Base-by-base conservation (phyloP, 768 basidiomycete genomes). In the Mycena floridula region DNA sequence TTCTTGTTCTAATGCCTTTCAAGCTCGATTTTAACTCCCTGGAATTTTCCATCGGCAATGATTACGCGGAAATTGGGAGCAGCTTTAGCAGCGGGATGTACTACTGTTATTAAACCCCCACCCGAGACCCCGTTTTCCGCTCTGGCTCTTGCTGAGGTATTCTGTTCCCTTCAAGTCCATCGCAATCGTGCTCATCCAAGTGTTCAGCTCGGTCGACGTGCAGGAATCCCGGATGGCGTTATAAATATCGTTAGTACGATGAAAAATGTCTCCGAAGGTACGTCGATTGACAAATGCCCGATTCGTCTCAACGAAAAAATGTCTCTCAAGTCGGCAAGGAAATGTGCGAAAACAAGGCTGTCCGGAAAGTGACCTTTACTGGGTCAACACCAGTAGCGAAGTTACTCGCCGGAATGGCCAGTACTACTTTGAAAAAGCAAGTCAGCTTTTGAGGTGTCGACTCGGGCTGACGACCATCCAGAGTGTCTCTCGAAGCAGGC, bases 1-100 rank as follows among this genome's bases (percentile, higher is more conserved):
- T n/a, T 22, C 30, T 13, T 1, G 21, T 22, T 52, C 23, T 53
- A 25, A 24, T 21, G 24, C 15, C 24, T 18, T 25, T 41, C 23
- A 51, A 90, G 88, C 7, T 82, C 84, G 5, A 87, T 90, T 50
- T 52, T 89, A 32, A 89, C 87, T 1, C 87, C 87, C 26, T 89
- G 88, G 89, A 93, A 96, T 64, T 97, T 96, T 68, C 94, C 94
- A 2, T 90, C 87, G 21, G 89, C 91, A 0, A 94, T 94, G 90
- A 87, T 91, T 18, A 86, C 87, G 1, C 83, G 91, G n/a, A 94
- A 94, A 62, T 68, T 92, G 13, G 89, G 81, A 22, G 80, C 90
- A 23, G 91, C 89, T 20, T 76, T 98, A 13, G 95, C 94, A 2
- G 92, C 92, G 13, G 96, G 96, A n/a, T 97, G 95, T 60, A 96